Evolutionary conservation across 2,329 filamentous ascomycete species (phyloP).

Genomic region (Calonectria fujianensis): DNA sequence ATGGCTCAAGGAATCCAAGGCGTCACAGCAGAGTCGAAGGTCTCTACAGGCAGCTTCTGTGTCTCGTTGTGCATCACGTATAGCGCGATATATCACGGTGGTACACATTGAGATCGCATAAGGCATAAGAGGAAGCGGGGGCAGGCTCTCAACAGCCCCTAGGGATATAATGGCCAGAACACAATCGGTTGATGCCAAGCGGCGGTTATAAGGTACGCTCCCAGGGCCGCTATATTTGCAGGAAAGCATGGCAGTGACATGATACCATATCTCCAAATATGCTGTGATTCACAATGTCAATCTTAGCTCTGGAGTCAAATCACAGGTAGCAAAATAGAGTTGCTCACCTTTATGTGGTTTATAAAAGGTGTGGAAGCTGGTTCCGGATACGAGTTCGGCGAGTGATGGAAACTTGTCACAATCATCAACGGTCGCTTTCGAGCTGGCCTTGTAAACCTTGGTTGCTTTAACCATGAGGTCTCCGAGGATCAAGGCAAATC

Average conservation of each 20-base stretch:
- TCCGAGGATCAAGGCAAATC: slow-evolving; percentile 25
- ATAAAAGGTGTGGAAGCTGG: slow-evolving; percentile 30
- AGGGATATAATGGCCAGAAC: slow-evolving; percentile 27
- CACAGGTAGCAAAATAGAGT: too few species aligned
- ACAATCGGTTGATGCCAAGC: slow-evolving; percentile 36
- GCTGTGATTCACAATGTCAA: not conserved
- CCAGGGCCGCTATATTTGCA: slow-evolving; percentile 40
- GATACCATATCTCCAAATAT: slow-evolving; percentile 44
- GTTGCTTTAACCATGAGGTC: slow-evolving; percentile 42
- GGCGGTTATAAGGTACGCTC: slow-evolving; percentile 30
- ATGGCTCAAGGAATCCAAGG: slow-evolving; percentile 34
- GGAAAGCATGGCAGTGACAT: slow-evolving; percentile 41
- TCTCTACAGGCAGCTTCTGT: slow-evolving; percentile 28
- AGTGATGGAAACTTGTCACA: slow-evolving; percentile 33
- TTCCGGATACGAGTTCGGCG: slow-evolving; percentile 34
- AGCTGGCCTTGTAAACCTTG: slow-evolving; percentile 43
- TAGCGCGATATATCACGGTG: slow-evolving; percentile 42
- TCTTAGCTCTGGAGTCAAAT: not conserved
- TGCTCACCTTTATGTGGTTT: slow-evolving; percentile 39
- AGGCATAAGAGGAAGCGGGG: slow-evolving; percentile 37
- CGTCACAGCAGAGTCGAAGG: slow-evolving; percentile 38
- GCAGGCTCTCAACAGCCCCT: slow-evolving; percentile 25
- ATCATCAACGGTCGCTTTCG: slow-evolving; percentile 32
- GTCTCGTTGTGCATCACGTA: slow-evolving; percentile 34
- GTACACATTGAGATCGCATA: slow-evolving; percentile 42